Evolutionary conservation across 768 basidiomycete genomes (phyloP).

Genomic region (Rhodotorula kratochvilovae): DNA sequence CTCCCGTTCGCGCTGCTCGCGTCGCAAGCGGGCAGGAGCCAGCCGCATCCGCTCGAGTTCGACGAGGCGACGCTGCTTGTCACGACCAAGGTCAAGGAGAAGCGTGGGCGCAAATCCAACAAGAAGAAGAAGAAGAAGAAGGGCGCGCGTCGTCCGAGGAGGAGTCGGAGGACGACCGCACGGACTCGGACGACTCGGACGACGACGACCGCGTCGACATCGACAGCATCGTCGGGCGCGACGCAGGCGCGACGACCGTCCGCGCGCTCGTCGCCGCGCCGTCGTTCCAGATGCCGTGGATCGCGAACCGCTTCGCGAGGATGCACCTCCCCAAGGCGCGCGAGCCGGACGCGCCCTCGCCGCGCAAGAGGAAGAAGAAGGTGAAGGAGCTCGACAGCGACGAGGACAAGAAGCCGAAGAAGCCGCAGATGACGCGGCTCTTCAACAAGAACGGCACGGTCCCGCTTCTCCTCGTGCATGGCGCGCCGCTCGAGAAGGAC

Average conservation of each 20-base stretch:
- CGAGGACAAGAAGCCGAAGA: not conserved
- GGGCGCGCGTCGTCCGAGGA: not conserved
- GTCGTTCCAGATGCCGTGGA: not conserved
- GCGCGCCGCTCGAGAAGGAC: too few species aligned
- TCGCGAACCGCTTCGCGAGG: not conserved
- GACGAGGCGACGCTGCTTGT: not conserved
- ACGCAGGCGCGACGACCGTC: not conserved
- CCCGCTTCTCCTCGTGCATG: not conserved
- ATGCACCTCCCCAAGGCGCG: not conserved
- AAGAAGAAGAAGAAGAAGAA: not conserved
- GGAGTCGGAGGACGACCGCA: not conserved
- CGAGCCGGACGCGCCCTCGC: not conserved
- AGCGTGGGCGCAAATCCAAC: not conserved
- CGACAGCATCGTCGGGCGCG: not conserved
- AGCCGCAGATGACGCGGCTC: not conserved
- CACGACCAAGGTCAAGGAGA: not conserved
- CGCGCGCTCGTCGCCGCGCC: constrained; percentile 1
- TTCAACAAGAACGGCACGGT: not conserved
- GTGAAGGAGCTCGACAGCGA: not conserved
- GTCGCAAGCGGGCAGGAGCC: not conserved
- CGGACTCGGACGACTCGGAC: not conserved
- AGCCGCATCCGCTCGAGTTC: not conserved
- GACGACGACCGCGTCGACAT: not conserved
- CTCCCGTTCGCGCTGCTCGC: not conserved
- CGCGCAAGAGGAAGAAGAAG: too few species aligned